Evolutionary conservation across 768 basidiomycete genomes (phyloP), one percentile per base, ranked within the genome.

Genomic region (Amanita polypyramis): DNA sequence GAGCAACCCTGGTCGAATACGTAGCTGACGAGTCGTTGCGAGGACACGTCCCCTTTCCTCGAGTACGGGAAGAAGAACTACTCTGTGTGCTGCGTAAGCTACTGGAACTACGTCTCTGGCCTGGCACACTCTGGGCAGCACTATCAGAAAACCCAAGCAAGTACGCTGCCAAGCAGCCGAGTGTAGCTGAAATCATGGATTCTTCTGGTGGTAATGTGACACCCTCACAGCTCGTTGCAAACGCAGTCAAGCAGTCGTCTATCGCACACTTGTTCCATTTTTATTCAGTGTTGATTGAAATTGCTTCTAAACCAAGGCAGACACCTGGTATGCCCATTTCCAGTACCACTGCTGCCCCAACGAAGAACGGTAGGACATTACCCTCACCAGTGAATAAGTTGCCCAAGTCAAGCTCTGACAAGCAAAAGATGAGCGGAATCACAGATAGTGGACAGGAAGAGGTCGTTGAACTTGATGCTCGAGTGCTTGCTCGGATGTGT

Each of bases 251-350:
- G 54, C 78, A 86, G 1, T 93, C 93, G 1, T 62, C 79, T 0
- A 73, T 79, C 12, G 91, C 85, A 0, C 93, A 95, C 56, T 66
- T 98, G 9, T 95, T 95, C 73, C 82, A 92, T 58, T 82, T 95
- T 50, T 94, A 94, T 58, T 67, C 78, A 0, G 65, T 86, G 2
- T 62, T 96, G 3, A 85, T 85, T 55, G 82, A 91, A 56, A 82
- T 95, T 40, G 82, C 77, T 6, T 79, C 89, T 1, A 75, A 83
- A 47, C 78, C 85, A 0, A 70, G 80, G 23, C 77, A 73, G 55
- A 70, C 80, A 10, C 86, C 91, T 0, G 70, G 75, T 83, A 64
- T 86, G 29, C 51, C 62, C 10, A 38, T 60, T 37, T 29, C 25
- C 7, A 27, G 25, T 7, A 7, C 7, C 7, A 7, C 25, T 27